Base-by-base conservation (phyloP, 305 asterid genomes). In the Fraxinus floribunda region DNA sequence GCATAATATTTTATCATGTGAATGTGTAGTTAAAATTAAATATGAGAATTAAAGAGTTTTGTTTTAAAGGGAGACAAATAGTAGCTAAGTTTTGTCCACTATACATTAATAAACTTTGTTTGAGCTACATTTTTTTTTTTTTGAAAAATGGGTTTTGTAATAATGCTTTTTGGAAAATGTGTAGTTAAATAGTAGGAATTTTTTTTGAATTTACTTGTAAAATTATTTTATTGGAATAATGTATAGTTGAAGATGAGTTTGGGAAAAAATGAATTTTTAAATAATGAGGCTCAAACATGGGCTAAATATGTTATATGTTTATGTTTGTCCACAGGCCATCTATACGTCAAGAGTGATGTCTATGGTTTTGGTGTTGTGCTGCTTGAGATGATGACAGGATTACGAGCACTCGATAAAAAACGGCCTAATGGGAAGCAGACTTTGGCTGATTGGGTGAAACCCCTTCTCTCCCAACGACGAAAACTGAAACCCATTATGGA, bases 371-470 rank as follows among this genome's bases (percentile, higher is more conserved):
- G 73, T 0, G 73, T 64, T 13, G 73, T 64, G 73, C n/a, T 64
- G 16, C 73, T 64, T 64, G 73, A 64, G 73, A 64, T 64, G 75
- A 22, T 89, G 83, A 88, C 91, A 2, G 90, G 92, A 35, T 77
- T 89, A 77, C 84, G 91, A 52, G 91, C 88, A 16, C 77, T 83
- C 1, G 88, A 88, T 76, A 38, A 55, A 1, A 86, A 36, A 81
- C 83, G 92, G 6, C 90, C 87, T 1, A 74, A 36, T 0, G 86
- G 83, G 57, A 84, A 80, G 60, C 77, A 81, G 7, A 83, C 82
- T 70, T 83, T 89, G 89, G 88, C 88, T 75, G 92, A 88, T n/a
- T 89, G 86, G 86, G 77, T 80, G 71, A 86, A 83, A 36, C 92
- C 90, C 0, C 18, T 72, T 68, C 86, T 89, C 70, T 78, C 80